Evolutionary conservation across 768 basidiomycete genomes (phyloP).

Genomic region (Mrakia gelida): DNA sequence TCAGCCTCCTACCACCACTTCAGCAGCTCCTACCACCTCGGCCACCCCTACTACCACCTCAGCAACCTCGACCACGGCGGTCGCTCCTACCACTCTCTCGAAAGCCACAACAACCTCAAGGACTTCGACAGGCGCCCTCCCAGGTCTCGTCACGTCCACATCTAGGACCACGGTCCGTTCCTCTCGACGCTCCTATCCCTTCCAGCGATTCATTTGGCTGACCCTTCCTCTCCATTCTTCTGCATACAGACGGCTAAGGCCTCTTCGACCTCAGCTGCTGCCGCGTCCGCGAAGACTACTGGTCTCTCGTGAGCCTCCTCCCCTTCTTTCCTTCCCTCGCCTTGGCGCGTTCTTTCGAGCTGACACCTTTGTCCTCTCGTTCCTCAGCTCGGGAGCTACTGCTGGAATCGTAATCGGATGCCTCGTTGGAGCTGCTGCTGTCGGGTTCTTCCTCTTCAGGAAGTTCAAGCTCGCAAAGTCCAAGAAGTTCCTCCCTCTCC

Average conservation of each 20-base stretch:
- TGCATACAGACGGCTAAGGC: not conserved
- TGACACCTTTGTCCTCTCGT: not conserved
- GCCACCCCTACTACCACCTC: not conserved
- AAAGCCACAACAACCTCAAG: not conserved
- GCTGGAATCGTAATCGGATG: not conserved
- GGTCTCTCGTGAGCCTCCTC: not conserved
- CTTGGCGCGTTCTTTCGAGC: not conserved
- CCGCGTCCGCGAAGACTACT: not conserved
- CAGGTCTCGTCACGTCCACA: not conserved
- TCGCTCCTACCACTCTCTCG: not conserved
- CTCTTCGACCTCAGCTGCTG: not conserved
- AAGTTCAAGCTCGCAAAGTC: slow-evolving; percentile 7
- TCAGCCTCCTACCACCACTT: not conserved
- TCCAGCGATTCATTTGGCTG: not conserved
- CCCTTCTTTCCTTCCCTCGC: not conserved
- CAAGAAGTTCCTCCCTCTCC: not conserved
- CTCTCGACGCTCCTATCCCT: not conserved
- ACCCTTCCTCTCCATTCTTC: not conserved
- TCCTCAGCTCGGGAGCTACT: not conserved
- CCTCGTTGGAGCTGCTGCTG: not conserved
- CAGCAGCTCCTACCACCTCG: not conserved
- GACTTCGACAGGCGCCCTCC: not conserved
- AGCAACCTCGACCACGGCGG: not conserved
- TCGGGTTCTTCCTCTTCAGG: not conserved
- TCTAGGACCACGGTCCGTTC: not conserved